Percentiles rank a stretch among this genome's conserved stretches.
These are phyloP conservation scores for Ogataea pini DNA, from an alignment of 805 yeast species.

Conservation along the genomic window DNA sequence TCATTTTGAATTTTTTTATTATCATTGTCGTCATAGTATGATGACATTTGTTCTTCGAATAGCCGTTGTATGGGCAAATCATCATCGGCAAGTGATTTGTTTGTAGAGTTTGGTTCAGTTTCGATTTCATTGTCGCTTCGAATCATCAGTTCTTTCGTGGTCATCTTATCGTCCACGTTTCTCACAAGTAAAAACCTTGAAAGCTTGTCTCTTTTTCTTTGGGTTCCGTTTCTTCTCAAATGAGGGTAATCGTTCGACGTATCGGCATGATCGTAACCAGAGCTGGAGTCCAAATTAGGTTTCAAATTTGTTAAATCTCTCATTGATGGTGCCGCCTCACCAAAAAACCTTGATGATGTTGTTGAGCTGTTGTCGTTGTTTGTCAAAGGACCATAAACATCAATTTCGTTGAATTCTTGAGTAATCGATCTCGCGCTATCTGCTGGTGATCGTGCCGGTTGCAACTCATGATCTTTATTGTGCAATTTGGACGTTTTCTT, in stretches of 20 bases:
- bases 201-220: slow-evolving; percentile 10
- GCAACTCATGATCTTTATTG: background rate
- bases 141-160: background rate
- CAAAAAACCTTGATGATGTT: background rate
- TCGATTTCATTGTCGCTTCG: background rate
- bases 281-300: background rate
- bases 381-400: background rate
- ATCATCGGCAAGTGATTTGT: background rate
- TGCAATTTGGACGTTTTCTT: background rate
- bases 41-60: slow-evolving; percentile 8
- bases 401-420: background rate
- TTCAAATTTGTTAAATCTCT: background rate
- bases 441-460: background rate
- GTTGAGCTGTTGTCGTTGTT: background rate
- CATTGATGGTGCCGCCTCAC: background rate
- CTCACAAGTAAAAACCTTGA: slow-evolving; percentile 11
- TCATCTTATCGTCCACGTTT: slow-evolving; percentile 5
- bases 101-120: background rate
- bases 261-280: background rate
- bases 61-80: slow-evolving; percentile 13
- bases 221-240: slow-evolving; percentile 12
- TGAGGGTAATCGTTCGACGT: slow-evolving; percentile 15
- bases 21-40: slow-evolving; percentile 3
- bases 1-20: slow-evolving; percentile 1
- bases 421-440: background rate